phyloP scores from a whole-genome alignment of 2,329 filamentous ascomycete species.

The Penicillium psychrosexuale region DNA sequence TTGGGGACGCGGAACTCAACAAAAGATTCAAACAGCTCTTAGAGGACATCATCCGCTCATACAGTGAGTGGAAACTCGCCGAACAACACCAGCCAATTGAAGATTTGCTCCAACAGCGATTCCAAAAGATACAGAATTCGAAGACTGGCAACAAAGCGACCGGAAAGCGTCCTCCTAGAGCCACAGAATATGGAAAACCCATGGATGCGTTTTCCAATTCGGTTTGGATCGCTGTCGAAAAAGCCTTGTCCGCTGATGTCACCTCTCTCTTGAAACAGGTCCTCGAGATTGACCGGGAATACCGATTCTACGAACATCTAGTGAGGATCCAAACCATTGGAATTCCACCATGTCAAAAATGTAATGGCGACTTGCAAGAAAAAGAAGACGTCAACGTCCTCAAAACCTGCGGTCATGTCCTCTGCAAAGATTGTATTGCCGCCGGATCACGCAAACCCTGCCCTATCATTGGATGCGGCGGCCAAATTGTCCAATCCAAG shows the following conservation, averaged over 20 bases:
- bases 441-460: conserved; percentile 35
- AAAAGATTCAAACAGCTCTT: not conserved
- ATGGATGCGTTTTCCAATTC: not conserved
- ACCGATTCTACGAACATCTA: conserved; percentile 25
- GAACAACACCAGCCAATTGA: not conserved
- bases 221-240: not conserved
- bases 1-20: not conserved
- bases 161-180: not conserved
- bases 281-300: conserved; percentile 15
- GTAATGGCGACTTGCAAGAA: conserved; percentile 26
- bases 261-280: conserved; percentile 23
- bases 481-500: conserved; percentile 38
- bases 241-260: conserved; percentile 7
- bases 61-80: not conserved
- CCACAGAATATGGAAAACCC: not conserved
- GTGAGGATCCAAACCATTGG: conserved; percentile 18
- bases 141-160: not conserved
- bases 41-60: not conserved
- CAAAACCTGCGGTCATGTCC: conserved; percentile 51
- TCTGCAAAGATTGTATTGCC: conserved; percentile 46
- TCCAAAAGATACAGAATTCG: not conserved
- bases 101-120: not conserved
- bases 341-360: conserved; percentile 21
- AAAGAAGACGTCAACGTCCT: conserved; percentile 41
- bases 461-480: conserved; percentile 40